These are phyloP conservation scores for Calvatia gigantea DNA, from an alignment of 768 basidiomycete genomes.

Conservation along the genomic window DNA sequence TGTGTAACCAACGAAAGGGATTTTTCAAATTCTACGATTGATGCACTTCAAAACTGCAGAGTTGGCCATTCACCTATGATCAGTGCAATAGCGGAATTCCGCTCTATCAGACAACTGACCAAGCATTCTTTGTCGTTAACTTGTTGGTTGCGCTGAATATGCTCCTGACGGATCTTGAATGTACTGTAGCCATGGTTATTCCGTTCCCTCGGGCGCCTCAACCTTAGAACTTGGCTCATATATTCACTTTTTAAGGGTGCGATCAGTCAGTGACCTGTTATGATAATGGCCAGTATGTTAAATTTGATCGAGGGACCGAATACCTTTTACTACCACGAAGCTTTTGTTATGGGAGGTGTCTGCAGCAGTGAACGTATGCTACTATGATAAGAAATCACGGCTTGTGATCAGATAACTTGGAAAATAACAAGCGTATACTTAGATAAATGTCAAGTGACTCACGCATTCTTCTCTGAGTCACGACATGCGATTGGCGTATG, in stretches of 20 bases:
- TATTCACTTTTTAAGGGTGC: background rate
- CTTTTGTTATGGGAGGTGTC: no score
- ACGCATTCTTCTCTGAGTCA: slow-evolving; percentile 13
- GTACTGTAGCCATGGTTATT: slow-evolving; percentile 73
- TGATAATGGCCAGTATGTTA: no score
- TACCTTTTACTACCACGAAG: no score
- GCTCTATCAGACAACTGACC: background rate
- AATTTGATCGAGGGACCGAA: no score
- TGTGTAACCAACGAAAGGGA: background rate
- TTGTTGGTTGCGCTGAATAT: slow-evolving; percentile 47
- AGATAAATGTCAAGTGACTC: background rate
- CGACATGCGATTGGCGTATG: slow-evolving; percentile 24
- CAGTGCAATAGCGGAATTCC: slow-evolving; percentile 34
- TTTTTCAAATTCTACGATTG: slow-evolving; percentile 63
- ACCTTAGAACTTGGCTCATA: background rate
- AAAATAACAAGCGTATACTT: background rate
- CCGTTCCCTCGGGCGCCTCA: slow-evolving; percentile 59
- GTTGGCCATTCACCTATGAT: slow-evolving; percentile 55
- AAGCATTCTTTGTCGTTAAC: slow-evolving; percentile 31
- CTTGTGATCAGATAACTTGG: no score
- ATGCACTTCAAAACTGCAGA: slow-evolving; percentile 56
- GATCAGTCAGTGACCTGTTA: no score
- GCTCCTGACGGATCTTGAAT: slow-evolving; percentile 65
- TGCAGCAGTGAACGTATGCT: no score
- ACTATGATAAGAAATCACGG: no score